Evolutionary conservation across 129 eudicot genomes (phyloP), one percentile per base, ranked within the genome.

Genomic region (Escallonia herrerae): DNA sequence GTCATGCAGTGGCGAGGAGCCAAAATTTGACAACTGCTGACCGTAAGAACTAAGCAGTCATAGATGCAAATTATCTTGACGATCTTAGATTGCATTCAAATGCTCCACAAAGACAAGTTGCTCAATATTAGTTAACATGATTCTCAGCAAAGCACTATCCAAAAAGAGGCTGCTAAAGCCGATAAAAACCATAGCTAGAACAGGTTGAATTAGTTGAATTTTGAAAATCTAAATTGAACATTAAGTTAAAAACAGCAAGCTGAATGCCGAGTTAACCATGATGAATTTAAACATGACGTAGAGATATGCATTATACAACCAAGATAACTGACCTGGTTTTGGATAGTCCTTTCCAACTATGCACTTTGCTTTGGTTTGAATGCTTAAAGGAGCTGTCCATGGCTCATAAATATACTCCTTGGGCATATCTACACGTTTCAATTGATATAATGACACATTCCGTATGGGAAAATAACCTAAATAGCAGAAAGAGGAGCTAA

Each of bases 341-440:
- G 95, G 97, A 75, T 90, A 90, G 71, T 90, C 97, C 70, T 81
- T 80, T 76, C 97, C 97, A 55, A 90, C 73, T n/a, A 90, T 83
- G 81, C 97, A 90, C n/a, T 79, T 86, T 42, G 89, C 97, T 74
- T 82, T 83, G 8, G 66, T 66, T 77, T 90, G 95, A 56, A 90
- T 63, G 89, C 84, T 90, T 62, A 63, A 50, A 5, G 97, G 95
- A 74, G 97, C 97, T 52, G 84, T 81, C 97, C 97, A 90, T 43
- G 97, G 97, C 76, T 90, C 95, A 69, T 90, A 90, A 55, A 90
- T 90, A 77, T 86, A 90, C 76, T 86, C 86, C 84, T 73, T 81
- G 33, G 95, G 97, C 97, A 90, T 90, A 64, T 90, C 97, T 89
- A 66, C 37, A 50, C 13, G 69, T 22, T 40, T 14, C 46, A 49